phyloP scores from a whole-genome alignment of 257 asterid species.

The Vinca minor region DNA sequence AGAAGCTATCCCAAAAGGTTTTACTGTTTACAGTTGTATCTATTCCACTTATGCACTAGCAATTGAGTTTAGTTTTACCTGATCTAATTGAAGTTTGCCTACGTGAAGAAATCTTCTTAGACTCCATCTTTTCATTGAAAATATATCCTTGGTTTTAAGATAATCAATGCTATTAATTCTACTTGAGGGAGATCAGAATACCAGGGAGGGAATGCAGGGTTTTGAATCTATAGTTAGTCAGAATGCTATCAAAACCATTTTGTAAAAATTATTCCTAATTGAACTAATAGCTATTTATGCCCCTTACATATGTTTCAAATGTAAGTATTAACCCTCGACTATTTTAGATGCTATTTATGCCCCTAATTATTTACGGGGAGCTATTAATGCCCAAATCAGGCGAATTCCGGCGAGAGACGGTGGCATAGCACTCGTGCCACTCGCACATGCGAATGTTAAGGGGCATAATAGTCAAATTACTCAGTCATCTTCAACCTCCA shows the following conservation, averaged over 20 bases:
- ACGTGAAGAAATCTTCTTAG: not conserved
- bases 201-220: not conserved
- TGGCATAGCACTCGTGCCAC: no score
- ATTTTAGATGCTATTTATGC: no score
- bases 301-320: no score
- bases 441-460: no score
- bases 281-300: no score
- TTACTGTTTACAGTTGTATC: not conserved
- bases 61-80: not conserved
- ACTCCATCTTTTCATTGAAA: not conserved
- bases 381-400: no score
- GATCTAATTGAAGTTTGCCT: not conserved
- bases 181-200: no score
- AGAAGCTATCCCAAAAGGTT: not conserved
- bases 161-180: not conserved
- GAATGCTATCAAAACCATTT: not conserved
- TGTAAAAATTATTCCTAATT: not conserved
- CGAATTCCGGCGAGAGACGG: no score
- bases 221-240: not conserved
- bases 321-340: no score
- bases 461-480: no score
- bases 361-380: no score
- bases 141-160: not conserved
- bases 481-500: not conserved
- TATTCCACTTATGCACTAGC: not conserved